Conservation (phyloP, 108 stramenopile genomes). For the Skeletonema costatum region DNA sequence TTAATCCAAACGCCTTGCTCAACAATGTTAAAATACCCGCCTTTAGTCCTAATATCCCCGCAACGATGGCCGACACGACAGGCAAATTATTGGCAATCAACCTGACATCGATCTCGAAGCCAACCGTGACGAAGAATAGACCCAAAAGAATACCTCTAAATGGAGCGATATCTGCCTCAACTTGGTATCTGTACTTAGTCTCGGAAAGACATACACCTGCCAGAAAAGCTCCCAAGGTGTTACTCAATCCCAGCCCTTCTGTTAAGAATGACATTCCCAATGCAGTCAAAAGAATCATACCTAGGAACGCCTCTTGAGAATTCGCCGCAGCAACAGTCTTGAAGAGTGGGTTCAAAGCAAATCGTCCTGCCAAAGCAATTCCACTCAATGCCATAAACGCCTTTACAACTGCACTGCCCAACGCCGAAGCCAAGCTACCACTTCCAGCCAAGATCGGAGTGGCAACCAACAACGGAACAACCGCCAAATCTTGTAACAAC, state of each 20-base stretch:
- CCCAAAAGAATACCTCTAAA: constrained; percentile 95
- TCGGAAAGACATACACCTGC: constrained; percentile 93
- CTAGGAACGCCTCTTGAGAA: constrained; percentile 95
- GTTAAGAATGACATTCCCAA: constrained; percentile 94
- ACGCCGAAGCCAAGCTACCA: constrained; percentile 83
- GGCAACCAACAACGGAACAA: constrained; percentile 94
- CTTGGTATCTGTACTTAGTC: constrained; percentile 95
- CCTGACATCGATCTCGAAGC: constrained; percentile 92
- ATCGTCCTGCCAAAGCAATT: constrained; percentile 86
- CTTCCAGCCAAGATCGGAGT: constrained; percentile 92
- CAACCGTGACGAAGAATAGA: constrained; percentile 96
- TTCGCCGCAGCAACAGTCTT: constrained; percentile 80
- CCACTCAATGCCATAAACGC: constrained; percentile 85
- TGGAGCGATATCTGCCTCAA: constrained; percentile 96
- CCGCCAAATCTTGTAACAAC: constrained; percentile 93
- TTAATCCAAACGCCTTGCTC: constrained; percentile 82
- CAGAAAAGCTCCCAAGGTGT: constrained; percentile 96
- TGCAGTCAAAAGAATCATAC: constrained; percentile 90
- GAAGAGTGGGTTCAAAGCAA: constrained; percentile 89
- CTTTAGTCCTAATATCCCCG: constrained; percentile 87
- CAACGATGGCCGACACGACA: constrained; percentile 70
- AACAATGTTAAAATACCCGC: constrained; percentile 72
- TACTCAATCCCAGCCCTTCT: constrained; percentile 93
- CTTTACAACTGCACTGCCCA: constrained; percentile 86
- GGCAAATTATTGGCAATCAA: constrained; percentile 77